phyloP scores from a whole-genome alignment of 192 early-diverging fungal species.

The Backusella mclennaniae region DNA sequence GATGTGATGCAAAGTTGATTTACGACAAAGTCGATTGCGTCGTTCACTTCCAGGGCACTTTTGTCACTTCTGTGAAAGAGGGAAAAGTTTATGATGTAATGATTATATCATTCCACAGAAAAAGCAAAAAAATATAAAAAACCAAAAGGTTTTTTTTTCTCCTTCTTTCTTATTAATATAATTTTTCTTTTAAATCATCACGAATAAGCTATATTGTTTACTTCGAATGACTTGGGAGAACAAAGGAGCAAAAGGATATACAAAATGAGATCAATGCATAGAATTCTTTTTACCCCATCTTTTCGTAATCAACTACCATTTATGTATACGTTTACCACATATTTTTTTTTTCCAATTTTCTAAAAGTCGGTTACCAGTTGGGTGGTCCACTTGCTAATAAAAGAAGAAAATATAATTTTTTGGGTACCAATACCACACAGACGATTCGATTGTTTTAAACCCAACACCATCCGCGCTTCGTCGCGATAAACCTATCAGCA shows the following conservation, averaged over 20 bases:
- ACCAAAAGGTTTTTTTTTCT: neutral
- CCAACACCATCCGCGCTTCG: neutral
- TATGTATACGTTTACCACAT: neutral
- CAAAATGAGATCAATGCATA: neutral
- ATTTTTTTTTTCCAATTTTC: neutral
- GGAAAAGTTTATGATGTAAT: neutral
- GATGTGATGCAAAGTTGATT: neutral
- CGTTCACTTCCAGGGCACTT: neutral
- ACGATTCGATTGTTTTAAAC: neutral
- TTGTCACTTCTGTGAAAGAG: neutral
- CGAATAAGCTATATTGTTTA: neutral
- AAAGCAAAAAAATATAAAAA: neutral
- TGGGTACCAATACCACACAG: neutral
- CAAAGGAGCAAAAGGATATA: neutral
- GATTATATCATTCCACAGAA: neutral
- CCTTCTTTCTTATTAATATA: neutral
- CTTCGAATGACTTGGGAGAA: neutral
- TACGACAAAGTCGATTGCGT: neutral
- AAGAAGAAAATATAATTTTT: neutral
- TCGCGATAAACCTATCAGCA: neutral
- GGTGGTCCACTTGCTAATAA: neutral
- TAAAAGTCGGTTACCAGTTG: neutral
- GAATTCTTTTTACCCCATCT: neutral
- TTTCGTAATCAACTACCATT: neutral
- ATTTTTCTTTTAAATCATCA: neutral